phyloP scores from a whole-genome alignment of 768 basidiomycete genomes.

The Dendrothele bispora region DNA sequence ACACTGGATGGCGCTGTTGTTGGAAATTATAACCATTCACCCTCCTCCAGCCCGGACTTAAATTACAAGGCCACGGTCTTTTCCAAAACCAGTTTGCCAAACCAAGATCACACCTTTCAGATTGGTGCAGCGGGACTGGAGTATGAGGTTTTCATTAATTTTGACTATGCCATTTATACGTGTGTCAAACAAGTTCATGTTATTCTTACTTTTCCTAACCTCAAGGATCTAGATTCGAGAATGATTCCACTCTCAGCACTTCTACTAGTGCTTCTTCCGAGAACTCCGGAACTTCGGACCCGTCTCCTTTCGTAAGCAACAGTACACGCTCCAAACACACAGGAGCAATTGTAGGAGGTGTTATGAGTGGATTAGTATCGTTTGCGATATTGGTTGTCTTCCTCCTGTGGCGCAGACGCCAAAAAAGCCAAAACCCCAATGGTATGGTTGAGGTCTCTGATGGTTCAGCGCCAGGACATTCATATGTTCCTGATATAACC shows the following conservation, averaged over 20 bases:
- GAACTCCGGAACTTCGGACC: background rate
- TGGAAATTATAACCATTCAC: conserved; percentile 23
- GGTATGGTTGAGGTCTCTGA: background rate
- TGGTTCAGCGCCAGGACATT: too few relatives aligned
- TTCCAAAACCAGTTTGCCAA: conserved; percentile 22
- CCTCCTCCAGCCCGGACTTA: conserved; percentile 22
- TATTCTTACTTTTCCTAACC: background rate
- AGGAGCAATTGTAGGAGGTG: conserved; percentile 4
- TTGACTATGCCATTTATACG: conserved; percentile 45
- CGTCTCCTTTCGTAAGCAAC: background rate
- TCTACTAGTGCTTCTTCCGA: conserved; percentile 1
- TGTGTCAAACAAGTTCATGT: conserved; percentile 17
- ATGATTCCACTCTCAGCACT: too few relatives aligned
- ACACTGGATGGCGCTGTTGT: conserved; percentile 27
- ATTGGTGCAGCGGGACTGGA: conserved; percentile 31
- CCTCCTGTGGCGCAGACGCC: background rate
- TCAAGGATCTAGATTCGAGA: conserved; percentile 1
- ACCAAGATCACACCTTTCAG: conserved; percentile 26
- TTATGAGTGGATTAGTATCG: conserved; percentile 2
- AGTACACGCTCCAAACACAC: background rate
- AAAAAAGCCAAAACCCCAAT: background rate
- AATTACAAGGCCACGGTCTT: conserved; percentile 31
- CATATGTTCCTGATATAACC: too few relatives aligned
- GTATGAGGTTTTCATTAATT: conserved; percentile 31
- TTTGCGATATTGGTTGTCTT: background rate